A percentile compares a stretch with the other conserved stretches of the same genome.
Evolutionary conservation across 768 basidiomycete species (phyloP).

Genomic region (Agaricus blazei): DNA sequence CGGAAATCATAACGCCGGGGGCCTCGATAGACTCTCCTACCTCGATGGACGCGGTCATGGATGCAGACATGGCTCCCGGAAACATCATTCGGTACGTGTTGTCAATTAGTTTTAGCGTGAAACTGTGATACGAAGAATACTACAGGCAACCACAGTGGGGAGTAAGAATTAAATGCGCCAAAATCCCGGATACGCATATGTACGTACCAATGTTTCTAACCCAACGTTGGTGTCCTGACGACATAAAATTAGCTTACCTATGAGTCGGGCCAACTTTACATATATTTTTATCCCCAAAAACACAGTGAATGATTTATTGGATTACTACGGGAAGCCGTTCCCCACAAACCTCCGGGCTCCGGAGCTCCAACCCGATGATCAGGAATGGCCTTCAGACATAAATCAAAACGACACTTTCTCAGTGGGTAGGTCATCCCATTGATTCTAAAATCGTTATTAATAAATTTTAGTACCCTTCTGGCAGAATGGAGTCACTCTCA

Average conservation of each 20-base stretch:
- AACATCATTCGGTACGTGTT: constrained; percentile 15
- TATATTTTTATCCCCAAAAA: constrained; percentile 32
- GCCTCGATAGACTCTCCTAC: constrained; percentile 11
- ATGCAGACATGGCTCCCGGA: background rate
- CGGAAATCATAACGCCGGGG: constrained; percentile 14
- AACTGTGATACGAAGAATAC: constrained; percentile 28
- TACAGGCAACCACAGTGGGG: constrained; percentile 32
- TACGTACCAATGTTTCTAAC: constrained; percentile 13
- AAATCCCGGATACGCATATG: constrained; percentile 28
- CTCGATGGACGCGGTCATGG: background rate
- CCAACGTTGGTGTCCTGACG: too few species aligned
- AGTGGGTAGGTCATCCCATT: constrained; percentile 12
- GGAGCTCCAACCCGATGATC: background rate
- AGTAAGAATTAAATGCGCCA: constrained; percentile 29
- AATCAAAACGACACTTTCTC: constrained; percentile 18
- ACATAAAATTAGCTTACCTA: constrained; percentile 4
- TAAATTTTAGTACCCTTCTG: constrained; percentile 23
- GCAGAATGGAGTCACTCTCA: constrained; percentile 29
- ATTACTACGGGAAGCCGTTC: constrained; percentile 24
- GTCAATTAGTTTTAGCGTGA: background rate
- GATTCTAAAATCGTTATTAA: background rate
- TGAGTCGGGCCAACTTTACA: constrained; percentile 11
- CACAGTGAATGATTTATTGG: constrained; percentile 27
- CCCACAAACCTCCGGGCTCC: constrained; percentile 12
- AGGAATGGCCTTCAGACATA: constrained; percentile 16